These are phyloP conservation scores for Dalbergia cochinchinensis DNA, from an alignment of 306 rosid species.

Conservation along the genomic window DNA sequence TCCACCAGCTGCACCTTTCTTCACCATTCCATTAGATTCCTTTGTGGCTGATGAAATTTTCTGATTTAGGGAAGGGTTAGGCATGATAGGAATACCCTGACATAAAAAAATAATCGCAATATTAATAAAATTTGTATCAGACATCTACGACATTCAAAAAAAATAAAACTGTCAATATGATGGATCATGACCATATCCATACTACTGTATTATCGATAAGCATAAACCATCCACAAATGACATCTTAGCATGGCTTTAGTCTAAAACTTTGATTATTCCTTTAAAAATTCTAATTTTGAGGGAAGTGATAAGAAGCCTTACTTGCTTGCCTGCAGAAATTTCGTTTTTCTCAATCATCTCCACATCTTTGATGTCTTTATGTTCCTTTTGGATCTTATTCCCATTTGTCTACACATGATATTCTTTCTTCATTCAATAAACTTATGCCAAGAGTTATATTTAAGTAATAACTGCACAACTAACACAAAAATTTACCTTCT, in stretches of 20 bases:
- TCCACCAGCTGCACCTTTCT: slow-evolving; percentile 13
- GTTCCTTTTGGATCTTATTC: slow-evolving; percentile 14
- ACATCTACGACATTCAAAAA: not conserved
- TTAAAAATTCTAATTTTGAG: not conserved
- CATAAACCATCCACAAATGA: too few relatives aligned
- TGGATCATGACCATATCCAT: slow-evolving; percentile 15
- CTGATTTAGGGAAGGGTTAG: slow-evolving; percentile 22
- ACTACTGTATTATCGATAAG: not conserved
- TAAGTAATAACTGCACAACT: not conserved
- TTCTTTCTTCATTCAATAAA: slow-evolving; percentile 26
- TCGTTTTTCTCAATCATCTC: slow-evolving; percentile 48
- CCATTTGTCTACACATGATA: slow-evolving; percentile 43
- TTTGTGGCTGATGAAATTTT: slow-evolving; percentile 12
- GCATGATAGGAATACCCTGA: slow-evolving; percentile 41
- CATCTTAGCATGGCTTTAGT: too few relatives aligned
- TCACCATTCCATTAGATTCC: not conserved
- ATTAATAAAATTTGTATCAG: slow-evolving; percentile 16
- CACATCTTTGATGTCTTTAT: slow-evolving; percentile 38
- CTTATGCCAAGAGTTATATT: not conserved
- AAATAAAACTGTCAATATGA: not conserved
- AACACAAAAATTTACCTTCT: slow-evolving; percentile 43
- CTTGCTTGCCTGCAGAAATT: slow-evolving; percentile 39
- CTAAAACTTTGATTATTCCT: not conserved
- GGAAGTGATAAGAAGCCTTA: slow-evolving; percentile 42
- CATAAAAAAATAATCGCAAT: slow-evolving; percentile 25